Conservation (phyloP, 176 grass and related monocot species). For the Ampelocalamus luodianensis region DNA sequence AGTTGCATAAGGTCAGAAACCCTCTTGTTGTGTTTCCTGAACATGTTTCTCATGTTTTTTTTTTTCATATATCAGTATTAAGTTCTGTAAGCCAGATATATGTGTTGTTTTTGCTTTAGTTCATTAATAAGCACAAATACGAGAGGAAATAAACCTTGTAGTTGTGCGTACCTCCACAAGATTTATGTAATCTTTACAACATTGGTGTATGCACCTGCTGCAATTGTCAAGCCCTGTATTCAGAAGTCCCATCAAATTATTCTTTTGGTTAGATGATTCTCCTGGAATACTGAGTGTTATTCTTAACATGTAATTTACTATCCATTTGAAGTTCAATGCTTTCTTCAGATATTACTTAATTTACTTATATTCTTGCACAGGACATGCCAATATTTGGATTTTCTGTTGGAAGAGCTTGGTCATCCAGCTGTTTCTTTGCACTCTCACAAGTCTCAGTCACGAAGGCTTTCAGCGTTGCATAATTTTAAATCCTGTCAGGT, state of each 20-base stretch:
- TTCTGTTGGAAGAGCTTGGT: constrained; percentile 78
- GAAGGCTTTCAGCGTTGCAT: constrained; percentile 70
- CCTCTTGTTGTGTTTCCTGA: background rate
- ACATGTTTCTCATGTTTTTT: background rate
- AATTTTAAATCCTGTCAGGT: constrained; percentile 82
- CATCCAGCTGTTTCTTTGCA: constrained; percentile 76
- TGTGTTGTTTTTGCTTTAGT: constrained; percentile 8
- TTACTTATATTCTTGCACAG: constrained; percentile 53
- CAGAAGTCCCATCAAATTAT: constrained; percentile 6
- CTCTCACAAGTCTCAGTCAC: constrained; percentile 78
- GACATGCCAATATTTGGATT: constrained; percentile 72
- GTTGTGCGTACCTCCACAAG: background rate
- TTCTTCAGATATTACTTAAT: constrained; percentile 32
- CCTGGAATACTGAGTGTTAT: background rate
- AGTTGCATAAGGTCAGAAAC: constrained; percentile 8
- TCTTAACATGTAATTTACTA: background rate
- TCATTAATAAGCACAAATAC: background rate
- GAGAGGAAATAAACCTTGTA: background rate
- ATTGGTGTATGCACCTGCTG: background rate
- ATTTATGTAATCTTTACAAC: background rate
- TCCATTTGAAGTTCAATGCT: background rate
- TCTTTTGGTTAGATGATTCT: constrained; percentile 29
- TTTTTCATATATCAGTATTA: background rate
- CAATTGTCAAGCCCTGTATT: constrained; percentile 16
- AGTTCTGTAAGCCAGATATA: background rate